Base-by-base conservation (phyloP, 192 early-diverging fungal genomes). In the Dissophora globulifera region DNA sequence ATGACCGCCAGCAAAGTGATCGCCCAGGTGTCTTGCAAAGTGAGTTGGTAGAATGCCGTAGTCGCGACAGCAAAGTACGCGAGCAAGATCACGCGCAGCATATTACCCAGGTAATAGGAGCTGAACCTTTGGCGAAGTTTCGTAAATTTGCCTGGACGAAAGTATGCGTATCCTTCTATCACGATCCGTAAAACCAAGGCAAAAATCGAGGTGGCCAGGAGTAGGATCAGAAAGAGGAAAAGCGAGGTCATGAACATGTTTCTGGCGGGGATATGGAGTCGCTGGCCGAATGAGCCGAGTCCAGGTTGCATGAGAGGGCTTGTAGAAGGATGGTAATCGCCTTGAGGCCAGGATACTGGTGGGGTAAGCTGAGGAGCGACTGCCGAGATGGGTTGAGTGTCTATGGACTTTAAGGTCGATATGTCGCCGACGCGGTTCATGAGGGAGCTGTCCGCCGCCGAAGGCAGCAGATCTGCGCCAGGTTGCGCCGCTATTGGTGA, bases 221-320 rank as follows among this genome's bases (percentile, higher is more conserved):
- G 53, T 12, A 79, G 51, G 32, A 79, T 38, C 11, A 70, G 26
- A 20, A 79, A 70, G 7, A 70, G 56, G 23, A 79, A 61, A 1
- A 79, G 40, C 4, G 68, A 58, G 29, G 67, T 79, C 64, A 79
- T 69, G 29, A 79, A 79, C 67, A 79, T 35, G 26, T 79, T 70
- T n/a, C 71, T 51, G 49, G 68, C 33, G 2, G 78, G 78, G 50
- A 79, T 70, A 31, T 65, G 11, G 41, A 70, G 67, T 0, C 62
- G 52, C n/a, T 79, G 49, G 20, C 67, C 78, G 31, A 66, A 71
- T 1, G 78, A 57, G 10, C 48, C n/a, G 12, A 79, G 40, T 22
- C 76, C 76, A 4, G 51, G 50, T 35, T 51, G 46, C 8, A 23
- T 11, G n/a, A 72, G 40, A 4, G 33, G 22, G 4, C 20, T 31